A percentile compares a stretch with the other conserved stretches of the same genome.
These are phyloP conservation scores for Pichia sp. DNA, from an alignment of 1,139 yeast genomes.

Conservation along the genomic window DNA sequence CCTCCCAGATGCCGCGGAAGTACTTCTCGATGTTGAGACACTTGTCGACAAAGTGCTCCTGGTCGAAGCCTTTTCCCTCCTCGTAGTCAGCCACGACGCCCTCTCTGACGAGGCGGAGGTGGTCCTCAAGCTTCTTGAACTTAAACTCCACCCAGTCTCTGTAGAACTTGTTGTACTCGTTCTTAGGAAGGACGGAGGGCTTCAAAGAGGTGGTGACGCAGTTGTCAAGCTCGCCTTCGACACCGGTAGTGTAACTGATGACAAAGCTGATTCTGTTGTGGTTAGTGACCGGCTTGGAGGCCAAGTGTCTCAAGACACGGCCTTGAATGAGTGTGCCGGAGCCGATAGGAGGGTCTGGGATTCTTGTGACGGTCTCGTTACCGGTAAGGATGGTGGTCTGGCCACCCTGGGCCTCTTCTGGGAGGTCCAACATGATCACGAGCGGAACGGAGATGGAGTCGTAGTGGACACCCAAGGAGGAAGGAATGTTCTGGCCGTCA, in stretches of 20 bases:
- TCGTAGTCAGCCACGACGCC: constrained; percentile 19
- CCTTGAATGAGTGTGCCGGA: constrained; percentile 38
- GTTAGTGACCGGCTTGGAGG: constrained; percentile 35
- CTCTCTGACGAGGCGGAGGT: constrained; percentile 32
- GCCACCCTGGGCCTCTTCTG: constrained; percentile 35
- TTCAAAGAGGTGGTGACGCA: constrained; percentile 34
- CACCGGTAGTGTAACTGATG: constrained; percentile 30
- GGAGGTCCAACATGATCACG: constrained; percentile 35
- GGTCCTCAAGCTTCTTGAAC: constrained; percentile 34
- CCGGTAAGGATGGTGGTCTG: constrained; percentile 36
- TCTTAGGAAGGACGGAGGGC: constrained; percentile 37
- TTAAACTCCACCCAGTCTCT: constrained; percentile 37
- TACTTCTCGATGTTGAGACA: constrained; percentile 28
- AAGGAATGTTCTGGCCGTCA: constrained; percentile 27
- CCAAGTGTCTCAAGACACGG: constrained; percentile 35
- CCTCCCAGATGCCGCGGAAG: constrained; percentile 25
- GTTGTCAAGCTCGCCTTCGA: constrained; percentile 33
- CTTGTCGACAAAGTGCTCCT: constrained; percentile 22
- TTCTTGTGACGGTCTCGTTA: constrained; percentile 30
- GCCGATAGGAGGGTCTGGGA: constrained; percentile 36
- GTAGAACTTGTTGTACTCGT: constrained; percentile 33
- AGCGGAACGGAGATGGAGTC: constrained; percentile 34
- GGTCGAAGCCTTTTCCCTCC: constrained; percentile 27
- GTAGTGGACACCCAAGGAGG: constrained; percentile 35
- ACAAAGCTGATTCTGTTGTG: constrained; percentile 33